phyloP scores from a whole-genome alignment of 805 yeast genomes.

The Priceomyces carsonii region DNA sequence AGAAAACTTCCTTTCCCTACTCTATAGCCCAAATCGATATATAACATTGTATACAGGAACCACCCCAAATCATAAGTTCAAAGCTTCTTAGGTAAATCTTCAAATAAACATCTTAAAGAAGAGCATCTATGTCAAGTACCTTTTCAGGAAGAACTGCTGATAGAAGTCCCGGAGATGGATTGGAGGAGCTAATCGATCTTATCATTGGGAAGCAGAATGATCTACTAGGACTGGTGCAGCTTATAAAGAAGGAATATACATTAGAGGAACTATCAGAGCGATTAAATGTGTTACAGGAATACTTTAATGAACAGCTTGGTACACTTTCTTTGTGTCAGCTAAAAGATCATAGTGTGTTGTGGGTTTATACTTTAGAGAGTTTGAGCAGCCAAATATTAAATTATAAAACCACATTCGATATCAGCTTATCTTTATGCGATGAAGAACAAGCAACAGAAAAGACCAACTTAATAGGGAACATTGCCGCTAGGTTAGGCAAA shows the following conservation, averaged over 20 bases:
- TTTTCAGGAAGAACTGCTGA: slow-evolving; percentile 1
- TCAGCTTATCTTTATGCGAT: neutral
- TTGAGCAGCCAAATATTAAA: slow-evolving; percentile 1
- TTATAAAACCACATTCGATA: neutral
- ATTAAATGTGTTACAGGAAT: slow-evolving; percentile 20
- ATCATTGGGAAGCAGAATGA: slow-evolving; percentile 2
- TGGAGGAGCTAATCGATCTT: slow-evolving; percentile 2
- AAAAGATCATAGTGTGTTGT: slow-evolving; percentile 16
- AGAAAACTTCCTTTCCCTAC: slow-evolving; percentile 70
- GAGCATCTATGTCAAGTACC: neutral
- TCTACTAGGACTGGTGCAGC: neutral
- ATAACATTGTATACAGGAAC: slow-evolving; percentile 1
- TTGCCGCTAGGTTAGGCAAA: slow-evolving; percentile 11
- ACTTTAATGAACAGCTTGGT: slow-evolving; percentile 13
- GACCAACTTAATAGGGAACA: slow-evolving; percentile 1
- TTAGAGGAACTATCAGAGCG: slow-evolving; percentile 11
- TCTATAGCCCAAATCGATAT: slow-evolving; percentile 7
- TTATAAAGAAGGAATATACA: slow-evolving; percentile 1
- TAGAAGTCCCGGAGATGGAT: slow-evolving; percentile 1
- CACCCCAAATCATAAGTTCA: neutral
- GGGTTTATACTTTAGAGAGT: slow-evolving; percentile 17
- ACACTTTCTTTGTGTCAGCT: slow-evolving; percentile 12
- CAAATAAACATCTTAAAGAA: no score
- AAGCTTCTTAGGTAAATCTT: neutral
- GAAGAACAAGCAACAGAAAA: slow-evolving; percentile 3